phyloP scores from a whole-genome alignment of 2,329 filamentous ascomycete genomes.

The Lachnellula arida region DNA sequence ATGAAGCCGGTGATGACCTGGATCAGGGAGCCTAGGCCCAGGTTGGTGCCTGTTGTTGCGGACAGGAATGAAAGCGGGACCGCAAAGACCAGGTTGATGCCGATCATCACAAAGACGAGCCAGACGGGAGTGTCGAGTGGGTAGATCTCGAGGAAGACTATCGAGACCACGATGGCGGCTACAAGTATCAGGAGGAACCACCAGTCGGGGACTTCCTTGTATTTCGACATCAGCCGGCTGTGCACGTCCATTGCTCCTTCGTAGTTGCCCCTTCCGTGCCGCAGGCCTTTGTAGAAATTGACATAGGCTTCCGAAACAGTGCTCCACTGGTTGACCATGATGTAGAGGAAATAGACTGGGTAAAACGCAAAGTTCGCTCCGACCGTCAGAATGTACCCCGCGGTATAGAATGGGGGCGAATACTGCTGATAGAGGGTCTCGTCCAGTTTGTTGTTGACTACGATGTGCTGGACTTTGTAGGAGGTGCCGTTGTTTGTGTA shows the following conservation, averaged over 20 bases:
- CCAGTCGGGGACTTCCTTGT: constrained; percentile 46
- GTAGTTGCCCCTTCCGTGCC: constrained; percentile 38
- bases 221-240: constrained; percentile 39
- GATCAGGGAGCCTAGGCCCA: constrained; percentile 39
- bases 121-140: constrained; percentile 17
- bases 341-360: constrained; percentile 40
- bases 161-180: constrained; percentile 32
- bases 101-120: constrained; percentile 27
- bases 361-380: constrained; percentile 43
- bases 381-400: constrained; percentile 38
- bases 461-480: constrained; percentile 33
- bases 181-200: constrained; percentile 42
- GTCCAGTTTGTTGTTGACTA: constrained; percentile 35
- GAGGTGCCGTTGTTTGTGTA: constrained; percentile 41
- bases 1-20: constrained; percentile 40
- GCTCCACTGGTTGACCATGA: constrained; percentile 39
- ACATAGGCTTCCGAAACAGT: constrained; percentile 36
- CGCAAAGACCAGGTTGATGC: constrained; percentile 32
- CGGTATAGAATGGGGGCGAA: constrained; percentile 42
- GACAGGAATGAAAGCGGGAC: constrained; percentile 41
- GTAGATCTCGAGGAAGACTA: constrained; percentile 28
- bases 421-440: constrained; percentile 38
- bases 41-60: constrained; percentile 42
- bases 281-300: constrained; percentile 32
- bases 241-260: constrained; percentile 41